Evolutionary conservation across 75 land plant species (phyloP), one percentile per base, ranked within the genome.

Genomic region (Gnetum montanum): DNA sequence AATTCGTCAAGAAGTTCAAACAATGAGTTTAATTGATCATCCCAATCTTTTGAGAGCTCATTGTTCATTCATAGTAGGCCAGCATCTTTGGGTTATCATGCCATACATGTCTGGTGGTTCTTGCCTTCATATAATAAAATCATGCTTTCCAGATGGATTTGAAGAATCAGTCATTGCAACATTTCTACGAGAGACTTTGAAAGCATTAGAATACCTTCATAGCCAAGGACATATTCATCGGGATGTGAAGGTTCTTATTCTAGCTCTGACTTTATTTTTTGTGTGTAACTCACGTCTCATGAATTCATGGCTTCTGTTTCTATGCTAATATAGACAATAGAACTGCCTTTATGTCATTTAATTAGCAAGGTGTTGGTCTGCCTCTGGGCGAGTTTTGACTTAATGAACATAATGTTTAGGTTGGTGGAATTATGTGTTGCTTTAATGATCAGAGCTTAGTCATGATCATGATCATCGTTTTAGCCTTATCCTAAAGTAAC

Each of bases 31-130:
- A 71, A 77, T 94, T 36, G 83, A 80, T 48, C 98, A 94, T 78
- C 91, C 86, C 0, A 90, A 90, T 74, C 83, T 94, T 51, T 76
- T 94, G 45, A 85, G 74, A 49, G 76, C 98, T 12, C 78, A 83
- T 61, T 94, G 98, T 58, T 90, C 98, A 13, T 94, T 94, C 64
- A 88, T 83, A 35, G 74, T 66, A 38, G 84, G 72, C 24, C 81
- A 80, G 24, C 69, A 58, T 64, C 58, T 94, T 44, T 94, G 98
- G 98, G 88, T 94, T 43, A 83, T 94, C 29, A 94, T 90, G 98
- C 98, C 98, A 11, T 94, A 68, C 61, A 90, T 94, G 98, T 70
- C 79, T 51, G 98, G 96, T 6, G 98, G 98, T 1, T 94, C 96
- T 54, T 90, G 96, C 55, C 85, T 94, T 48, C 91, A 94, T 62